phyloP scores from a whole-genome alignment of 2,329 filamentous ascomycete genomes.

The Calonectria montana region DNA sequence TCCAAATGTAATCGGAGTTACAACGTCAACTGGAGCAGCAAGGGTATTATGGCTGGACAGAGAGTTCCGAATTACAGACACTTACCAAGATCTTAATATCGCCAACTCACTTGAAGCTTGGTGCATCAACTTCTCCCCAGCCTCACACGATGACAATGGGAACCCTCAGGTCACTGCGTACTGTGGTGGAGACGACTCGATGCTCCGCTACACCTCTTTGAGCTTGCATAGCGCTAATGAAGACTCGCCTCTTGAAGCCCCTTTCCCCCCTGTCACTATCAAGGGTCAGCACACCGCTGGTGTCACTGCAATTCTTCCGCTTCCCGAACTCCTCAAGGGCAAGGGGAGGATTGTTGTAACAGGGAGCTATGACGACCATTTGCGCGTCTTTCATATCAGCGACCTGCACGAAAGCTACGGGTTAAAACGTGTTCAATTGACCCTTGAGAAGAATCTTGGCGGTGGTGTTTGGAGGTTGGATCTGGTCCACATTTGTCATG shows the following conservation, averaged over 20 bases:
- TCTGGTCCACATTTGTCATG: constrained; percentile 56
- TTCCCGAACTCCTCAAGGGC: constrained; percentile 57
- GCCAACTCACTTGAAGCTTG: constrained; percentile 76
- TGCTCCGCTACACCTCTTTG: constrained; percentile 61
- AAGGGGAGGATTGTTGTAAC: constrained; percentile 75
- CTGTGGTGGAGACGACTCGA: constrained; percentile 82
- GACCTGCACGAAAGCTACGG: constrained; percentile 55
- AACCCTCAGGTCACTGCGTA: constrained; percentile 59
- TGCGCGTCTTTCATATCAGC: constrained; percentile 73
- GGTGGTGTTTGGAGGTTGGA: constrained; percentile 90
- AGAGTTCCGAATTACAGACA: constrained; percentile 51
- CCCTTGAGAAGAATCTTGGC: constrained; percentile 76
- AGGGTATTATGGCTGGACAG: constrained; percentile 62
- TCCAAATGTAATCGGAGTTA: constrained; percentile 71
- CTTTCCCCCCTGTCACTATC: constrained; percentile 43
- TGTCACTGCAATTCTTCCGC: constrained; percentile 85
- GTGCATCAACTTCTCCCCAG: constrained; percentile 72
- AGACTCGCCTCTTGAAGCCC: constrained; percentile 29
- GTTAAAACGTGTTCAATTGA: constrained; percentile 58
- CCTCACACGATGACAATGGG: constrained; percentile 23
- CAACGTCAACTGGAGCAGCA: constrained; percentile 76
- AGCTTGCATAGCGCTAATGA: constrained; percentile 28
- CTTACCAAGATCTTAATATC: constrained; percentile 52
- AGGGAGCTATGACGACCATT: constrained; percentile 89
- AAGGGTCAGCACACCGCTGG: constrained; percentile 78